Evolutionary conservation across 1,284 basidiomycete genomes (phyloP).

Genomic region (Cutaneotrichosporon dermatis): DNA sequence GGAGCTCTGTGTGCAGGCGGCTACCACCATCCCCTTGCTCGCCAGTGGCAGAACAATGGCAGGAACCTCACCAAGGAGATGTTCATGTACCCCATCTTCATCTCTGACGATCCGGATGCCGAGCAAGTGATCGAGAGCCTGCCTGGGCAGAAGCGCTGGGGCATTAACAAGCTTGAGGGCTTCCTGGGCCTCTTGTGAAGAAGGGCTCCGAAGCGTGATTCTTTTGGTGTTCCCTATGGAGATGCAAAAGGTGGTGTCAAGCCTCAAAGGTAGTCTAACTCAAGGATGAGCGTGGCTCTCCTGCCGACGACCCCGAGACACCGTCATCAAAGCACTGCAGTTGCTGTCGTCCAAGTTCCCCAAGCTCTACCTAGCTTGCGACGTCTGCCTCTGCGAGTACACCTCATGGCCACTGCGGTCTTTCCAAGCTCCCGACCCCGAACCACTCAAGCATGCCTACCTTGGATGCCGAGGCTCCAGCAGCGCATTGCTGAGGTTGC

Average conservation of each 20-base stretch:
- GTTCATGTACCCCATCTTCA: slow-evolving; percentile 97
- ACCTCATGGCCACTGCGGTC: slow-evolving; percentile 98
- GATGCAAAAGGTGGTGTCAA: slow-evolving; percentile 66
- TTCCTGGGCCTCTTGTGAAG: slow-evolving; percentile 80
- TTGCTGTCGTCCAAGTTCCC: slow-evolving; percentile 76
- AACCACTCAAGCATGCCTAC: slow-evolving; percentile 36
- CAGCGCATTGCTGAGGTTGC: slow-evolving; percentile 87
- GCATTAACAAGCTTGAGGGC: slow-evolving; percentile 82
- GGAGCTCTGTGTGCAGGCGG: slow-evolving; percentile 76
- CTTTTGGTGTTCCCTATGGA: slow-evolving; percentile 95
- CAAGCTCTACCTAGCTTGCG: slow-evolving; percentile 77
- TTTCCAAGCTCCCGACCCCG: slow-evolving; percentile 51
- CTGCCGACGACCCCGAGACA: slow-evolving; percentile 83
- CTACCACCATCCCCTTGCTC: slow-evolving; percentile 80
- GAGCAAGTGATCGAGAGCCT: slow-evolving; percentile 69
- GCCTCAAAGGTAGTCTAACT: background rate
- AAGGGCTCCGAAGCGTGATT: slow-evolving; percentile 91
- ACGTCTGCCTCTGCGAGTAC: slow-evolving; percentile 99
- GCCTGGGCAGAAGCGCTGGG: slow-evolving; percentile 89
- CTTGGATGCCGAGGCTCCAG: slow-evolving; percentile 68
- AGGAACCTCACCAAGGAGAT: slow-evolving; percentile 76
- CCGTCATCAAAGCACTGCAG: slow-evolving; percentile 90
- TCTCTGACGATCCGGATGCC: slow-evolving; percentile 85
- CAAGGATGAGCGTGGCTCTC: slow-evolving; percentile 75
- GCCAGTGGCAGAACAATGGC: slow-evolving; percentile 70